Evolutionary conservation across 1,139 yeast species (phyloP), one percentile per base, ranked within the genome.

Genomic region (Yamadazyma atmosphaerica): DNA sequence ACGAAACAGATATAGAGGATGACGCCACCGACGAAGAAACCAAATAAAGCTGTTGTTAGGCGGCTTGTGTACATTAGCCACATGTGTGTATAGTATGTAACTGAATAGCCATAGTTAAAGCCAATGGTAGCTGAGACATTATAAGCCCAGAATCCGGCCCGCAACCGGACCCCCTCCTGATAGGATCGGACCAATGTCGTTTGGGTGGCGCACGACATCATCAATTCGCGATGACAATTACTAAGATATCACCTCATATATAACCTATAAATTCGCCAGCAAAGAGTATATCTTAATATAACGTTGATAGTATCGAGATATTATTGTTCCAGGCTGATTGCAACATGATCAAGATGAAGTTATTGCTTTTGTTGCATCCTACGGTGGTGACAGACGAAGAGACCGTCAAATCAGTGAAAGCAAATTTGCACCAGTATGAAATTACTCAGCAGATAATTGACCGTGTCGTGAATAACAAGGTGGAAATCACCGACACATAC

Each of bases 401-500:
- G 3, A 29, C 42, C 15, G 50, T 49, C 17, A 34, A 35, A 7
- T 9, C n/a, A 11, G 41, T 42, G 23, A 48, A 49, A 27, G 34
- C 15, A 1, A 1, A 13, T 6, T 38, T 48, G n/a, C 18, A 21
- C 4, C 24, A 24, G 3, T 33, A 42, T 13, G 50, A 46, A n/a
- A 51, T 78, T 17, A 69, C 71, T 31, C 89, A 83, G 55, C 85
- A 82, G 49, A 75, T 87, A 37, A 76, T 86, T 34, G 92, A 86
- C 56, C 71, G 94, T 42, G 76, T 87, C 29, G 78, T 85, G 27
- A 73, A 68, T 32, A 74, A 72, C 5, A 75, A 74, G 12, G 80
- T 82, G n/a, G 60, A 59, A 31, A 63, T 85, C 33, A 11, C 8
- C 4, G 65, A 59, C 2, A 52, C 65, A 30, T 86, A 70, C 61